Conservation (phyloP, 768 basidiomycete species). For the Kwoniella heveanensis region DNA sequence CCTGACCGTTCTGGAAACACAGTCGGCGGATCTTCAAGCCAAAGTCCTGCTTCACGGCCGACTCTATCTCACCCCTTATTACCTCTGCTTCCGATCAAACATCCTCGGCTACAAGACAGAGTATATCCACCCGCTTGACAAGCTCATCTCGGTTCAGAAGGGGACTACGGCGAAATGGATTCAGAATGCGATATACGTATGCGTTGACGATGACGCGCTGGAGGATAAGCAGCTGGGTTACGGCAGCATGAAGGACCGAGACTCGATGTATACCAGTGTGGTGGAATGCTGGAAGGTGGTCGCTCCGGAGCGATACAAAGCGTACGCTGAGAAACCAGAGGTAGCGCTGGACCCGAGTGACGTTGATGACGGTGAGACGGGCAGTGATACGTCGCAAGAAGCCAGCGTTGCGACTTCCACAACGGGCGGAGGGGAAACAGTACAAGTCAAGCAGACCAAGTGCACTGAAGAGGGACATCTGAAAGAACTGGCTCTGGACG, state of each 20-base stretch:
- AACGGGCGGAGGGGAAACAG: not conserved
- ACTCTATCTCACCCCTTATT: conserved; percentile 32
- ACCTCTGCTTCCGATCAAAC: conserved; percentile 40
- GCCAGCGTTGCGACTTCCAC: not conserved
- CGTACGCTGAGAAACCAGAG: conserved; percentile 11
- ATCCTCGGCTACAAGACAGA: conserved; percentile 34
- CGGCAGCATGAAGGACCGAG: conserved; percentile 35
- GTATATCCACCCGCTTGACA: conserved; percentile 23
- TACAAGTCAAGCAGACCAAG: conserved; percentile 16
- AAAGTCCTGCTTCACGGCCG: conserved; percentile 35
- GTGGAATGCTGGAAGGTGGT: conserved; percentile 27
- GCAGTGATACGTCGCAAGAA: not conserved
- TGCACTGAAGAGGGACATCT: conserved; percentile 20
- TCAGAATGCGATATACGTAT: conserved; percentile 38
- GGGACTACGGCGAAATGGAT: conserved; percentile 44
- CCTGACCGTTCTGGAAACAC: conserved; percentile 30
- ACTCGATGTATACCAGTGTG: conserved; percentile 28
- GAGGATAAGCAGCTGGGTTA: conserved; percentile 28
- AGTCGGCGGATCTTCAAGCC: conserved; percentile 37
- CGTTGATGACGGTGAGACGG: conserved; percentile 9
- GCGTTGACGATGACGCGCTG: conserved; percentile 1
- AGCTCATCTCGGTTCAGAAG: conserved; percentile 23
- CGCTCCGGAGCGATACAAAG: conserved; percentile 27
- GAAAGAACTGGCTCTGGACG: conserved; percentile 32
- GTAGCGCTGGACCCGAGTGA: not conserved